These are phyloP conservation scores for Aspergillus pseudoviridinutans DNA, from an alignment of 2,329 filamentous ascomycete genomes.

Conservation along the genomic window DNA sequence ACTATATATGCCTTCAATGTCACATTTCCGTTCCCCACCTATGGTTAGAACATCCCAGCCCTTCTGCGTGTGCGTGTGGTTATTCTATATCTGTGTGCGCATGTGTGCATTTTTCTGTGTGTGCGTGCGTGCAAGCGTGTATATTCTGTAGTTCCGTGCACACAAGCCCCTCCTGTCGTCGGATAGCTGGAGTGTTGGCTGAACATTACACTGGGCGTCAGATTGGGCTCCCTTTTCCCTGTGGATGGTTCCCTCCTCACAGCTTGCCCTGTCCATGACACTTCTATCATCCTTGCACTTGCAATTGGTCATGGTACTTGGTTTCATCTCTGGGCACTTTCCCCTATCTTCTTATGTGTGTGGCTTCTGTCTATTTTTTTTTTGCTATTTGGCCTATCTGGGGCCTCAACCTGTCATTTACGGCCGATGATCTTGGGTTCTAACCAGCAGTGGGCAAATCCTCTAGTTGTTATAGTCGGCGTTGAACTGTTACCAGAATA, in stretches of 20 bases:
- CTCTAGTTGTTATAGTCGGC: background rate
- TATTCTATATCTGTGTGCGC: background rate
- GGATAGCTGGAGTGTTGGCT: background rate
- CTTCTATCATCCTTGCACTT: background rate
- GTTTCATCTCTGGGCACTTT: background rate
- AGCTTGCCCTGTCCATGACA: background rate
- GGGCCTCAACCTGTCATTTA: background rate
- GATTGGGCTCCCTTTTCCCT: background rate
- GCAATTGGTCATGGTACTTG: background rate
- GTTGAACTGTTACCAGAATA: background rate
- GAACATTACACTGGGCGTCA: background rate
- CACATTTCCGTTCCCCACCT: constrained; percentile 7
- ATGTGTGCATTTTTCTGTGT: constrained; percentile 4
- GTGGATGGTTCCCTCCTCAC: background rate
- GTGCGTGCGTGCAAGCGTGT: background rate
- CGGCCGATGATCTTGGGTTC: background rate
- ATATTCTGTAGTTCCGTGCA: constrained; percentile 5
- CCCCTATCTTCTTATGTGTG: background rate
- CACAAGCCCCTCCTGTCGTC: background rate
- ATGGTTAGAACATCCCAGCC: constrained; percentile 1
- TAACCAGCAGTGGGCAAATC: background rate
- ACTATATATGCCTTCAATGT: background rate
- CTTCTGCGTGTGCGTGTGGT: background rate
- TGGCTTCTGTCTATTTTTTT: background rate
- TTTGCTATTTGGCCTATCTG: background rate